Evolutionary conservation across 495 filamentous ascomycete species (phyloP).

Genomic region (Daldinia vernicosa): DNA sequence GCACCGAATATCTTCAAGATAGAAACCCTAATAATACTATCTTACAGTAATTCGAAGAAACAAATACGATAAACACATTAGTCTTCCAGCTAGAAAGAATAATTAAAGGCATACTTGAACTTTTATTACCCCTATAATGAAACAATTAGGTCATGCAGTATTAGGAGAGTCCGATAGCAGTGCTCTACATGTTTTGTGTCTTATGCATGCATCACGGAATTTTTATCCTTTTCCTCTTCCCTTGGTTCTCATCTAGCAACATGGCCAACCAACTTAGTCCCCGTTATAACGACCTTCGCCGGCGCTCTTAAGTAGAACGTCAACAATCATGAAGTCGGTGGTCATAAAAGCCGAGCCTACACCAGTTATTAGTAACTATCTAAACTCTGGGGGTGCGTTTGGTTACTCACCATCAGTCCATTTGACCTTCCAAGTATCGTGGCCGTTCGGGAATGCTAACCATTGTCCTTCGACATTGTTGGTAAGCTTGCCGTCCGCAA

Average conservation of each 20-base stretch:
- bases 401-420: conserved; percentile 50
- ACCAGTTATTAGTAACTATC: conserved; percentile 4
- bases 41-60: no score
- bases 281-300: conserved; percentile 44
- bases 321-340: conserved; percentile 49
- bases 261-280: conserved; percentile 14
- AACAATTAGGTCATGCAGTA: conserved; percentile 3
- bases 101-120: conserved; percentile 9
- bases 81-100: no score
- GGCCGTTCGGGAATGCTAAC: conserved; percentile 47
- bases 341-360: conserved; percentile 48
- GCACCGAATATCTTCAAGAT: no score
- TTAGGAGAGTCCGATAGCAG: background rate
- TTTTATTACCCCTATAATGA: conserved; percentile 18
- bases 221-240: background rate
- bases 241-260: background rate
- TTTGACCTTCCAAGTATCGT: conserved; percentile 48
- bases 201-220: conserved; percentile 1
- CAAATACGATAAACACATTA: no score
- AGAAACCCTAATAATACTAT: no score
- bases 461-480: conserved; percentile 47
- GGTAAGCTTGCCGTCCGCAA: conserved; percentile 40
- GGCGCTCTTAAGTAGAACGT: conserved; percentile 46
- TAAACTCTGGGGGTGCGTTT: background rate
- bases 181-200: background rate